Evolutionary conservation across 164 flowering plant genomes (phyloP), one percentile per base, ranked within the genome.

Genomic region (Umbilicus rupestris): DNA sequence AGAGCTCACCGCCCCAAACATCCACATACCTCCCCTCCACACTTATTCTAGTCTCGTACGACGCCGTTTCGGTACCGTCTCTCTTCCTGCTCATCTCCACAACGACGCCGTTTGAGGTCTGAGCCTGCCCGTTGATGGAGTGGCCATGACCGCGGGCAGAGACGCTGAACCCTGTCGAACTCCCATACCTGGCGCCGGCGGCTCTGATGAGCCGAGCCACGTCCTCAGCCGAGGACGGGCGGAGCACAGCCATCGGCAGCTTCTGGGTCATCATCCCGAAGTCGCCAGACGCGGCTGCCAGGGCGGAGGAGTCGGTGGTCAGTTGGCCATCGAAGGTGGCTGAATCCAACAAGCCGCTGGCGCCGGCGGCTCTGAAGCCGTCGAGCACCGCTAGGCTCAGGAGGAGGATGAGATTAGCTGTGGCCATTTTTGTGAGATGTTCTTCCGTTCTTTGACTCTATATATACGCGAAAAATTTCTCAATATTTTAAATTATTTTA

Each of bases 101-200:
- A 58, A 93, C 96, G 17, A 93, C 83, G 0, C 96, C 97, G 33
- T 77, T 72, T 1, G n/a, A 46, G 2, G 84, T 68, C 69, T 79
- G 88, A 3, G 99, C 95, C 76, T 94, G 97, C 14, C 99, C 99
- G 77, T 87, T 84, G 16, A 87, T 89, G 20, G 99, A 94, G 66
- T 94, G 99, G 35, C 95, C 99, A 66, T 91, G 96, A 0, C 99
- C 99, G 45, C 86, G 70, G 0, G 99, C 99, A 30, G 99, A 87
- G 31, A 91, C 82, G n/a, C n/a, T n/a, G n/a, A n/a, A n/a, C n/a
- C n/a, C n/a, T n/a, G n/a, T n/a, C n/a, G n/a, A n/a, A n/a, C n/a
- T n/a, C n/a, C n/a, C n/a, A n/a, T n/a, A n/a, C n/a, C n/a, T n/a
- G n/a, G n/a, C n/a, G n/a, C n/a, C 30, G 16, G 91, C 85, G 19